phyloP scores from a whole-genome alignment of 2,329 filamentous ascomycete genomes.

The Penicillium sp. region DNA sequence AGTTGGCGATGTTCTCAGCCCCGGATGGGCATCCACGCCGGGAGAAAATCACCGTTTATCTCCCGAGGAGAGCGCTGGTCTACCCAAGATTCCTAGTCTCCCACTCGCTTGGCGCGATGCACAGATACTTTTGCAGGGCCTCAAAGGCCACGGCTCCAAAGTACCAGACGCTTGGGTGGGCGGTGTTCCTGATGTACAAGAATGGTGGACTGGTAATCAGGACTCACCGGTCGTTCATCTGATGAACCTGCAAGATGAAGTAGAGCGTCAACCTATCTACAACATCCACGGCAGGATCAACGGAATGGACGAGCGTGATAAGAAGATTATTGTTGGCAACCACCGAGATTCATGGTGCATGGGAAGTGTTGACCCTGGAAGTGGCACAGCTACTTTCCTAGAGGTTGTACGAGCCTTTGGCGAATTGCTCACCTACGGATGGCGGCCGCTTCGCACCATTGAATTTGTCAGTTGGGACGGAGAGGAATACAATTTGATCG shows the following conservation, averaged over 20 bases:
- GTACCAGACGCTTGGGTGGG: slow-evolving; percentile 72
- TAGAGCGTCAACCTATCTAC: slow-evolving; percentile 79
- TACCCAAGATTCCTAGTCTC: slow-evolving; percentile 83
- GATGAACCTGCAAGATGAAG: slow-evolving; percentile 83
- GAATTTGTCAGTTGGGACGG: slow-evolving; percentile 97
- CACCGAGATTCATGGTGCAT: slow-evolving; percentile 92
- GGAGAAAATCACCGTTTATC: slow-evolving; percentile 61
- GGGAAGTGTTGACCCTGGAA: slow-evolving; percentile 80
- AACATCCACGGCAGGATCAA: slow-evolving; percentile 83
- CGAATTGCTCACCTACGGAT: slow-evolving; percentile 71
- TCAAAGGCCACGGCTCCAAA: slow-evolving; percentile 71
- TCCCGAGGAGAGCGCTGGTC: slow-evolving; percentile 67
- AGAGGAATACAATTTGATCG: slow-evolving; percentile 87
- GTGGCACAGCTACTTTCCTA: slow-evolving; percentile 86
- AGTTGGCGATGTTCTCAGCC: slow-evolving; percentile 86
- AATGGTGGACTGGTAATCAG: slow-evolving; percentile 82
- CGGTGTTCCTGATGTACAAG: slow-evolving; percentile 69
- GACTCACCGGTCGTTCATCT: slow-evolving; percentile 76
- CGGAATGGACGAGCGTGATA: slow-evolving; percentile 79
- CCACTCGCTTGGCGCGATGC: slow-evolving; percentile 90
- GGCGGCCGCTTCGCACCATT: slow-evolving; percentile 90
- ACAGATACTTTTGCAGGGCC: slow-evolving; percentile 69
- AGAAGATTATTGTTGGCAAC: slow-evolving; percentile 86
- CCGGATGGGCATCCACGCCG: slow-evolving; percentile 67
- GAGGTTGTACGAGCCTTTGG: slow-evolving; percentile 86